Base-by-base conservation (phyloP, 495 filamentous ascomycete genomes). In the Annulohypoxylon nitens region DNA sequence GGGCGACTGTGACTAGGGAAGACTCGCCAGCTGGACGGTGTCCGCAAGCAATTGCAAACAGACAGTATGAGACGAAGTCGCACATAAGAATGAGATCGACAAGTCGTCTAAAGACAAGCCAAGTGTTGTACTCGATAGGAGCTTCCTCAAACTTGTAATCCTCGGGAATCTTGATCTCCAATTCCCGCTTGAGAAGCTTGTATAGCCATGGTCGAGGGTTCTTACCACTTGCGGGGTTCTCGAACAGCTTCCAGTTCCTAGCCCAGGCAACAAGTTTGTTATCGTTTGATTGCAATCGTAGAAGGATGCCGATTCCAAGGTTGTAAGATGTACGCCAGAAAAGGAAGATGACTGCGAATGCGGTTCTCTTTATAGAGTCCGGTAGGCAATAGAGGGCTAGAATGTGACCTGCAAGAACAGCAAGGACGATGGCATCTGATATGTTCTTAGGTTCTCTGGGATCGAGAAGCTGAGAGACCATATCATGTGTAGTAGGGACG, bases 11-110 rank as follows among this genome's bases (percentile, higher is more conserved):
- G 83, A 95, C 90, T 61, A 84, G 72, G 59, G 91, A 70, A 57
- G 85, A 86, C 84, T 99, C 96, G 60, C 87, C 88, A 11, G 74
- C 83, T 8, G 97, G 96, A 54, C 84, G 88, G 75, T 88, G 86
- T 61, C 89, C 91, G 82, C 96, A 98, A 36, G 95, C 93, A 58
- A 97, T 89, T 73, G 96, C 97, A 82, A 98, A 98, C 48, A 97
- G 87, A 81, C 92, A 94, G 84, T 98, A 99, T 43, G 95, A 97
- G 41, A 93, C 90, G 82, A 99, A 98, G 81, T 99, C 96, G 83
- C 95, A 97, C 94, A 99, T 97, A 75, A 99, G 86, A 73, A 98
- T 97, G 76, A 98, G 82, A 76, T 99, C 96, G 63, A 98, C 96
- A 12, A 98, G 87, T 70, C 96, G 92, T 55, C 96, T 89, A 83